Conservation (phyloP, 2,329 filamentous ascomycete genomes). For the Alternaria brassicae region DNA sequence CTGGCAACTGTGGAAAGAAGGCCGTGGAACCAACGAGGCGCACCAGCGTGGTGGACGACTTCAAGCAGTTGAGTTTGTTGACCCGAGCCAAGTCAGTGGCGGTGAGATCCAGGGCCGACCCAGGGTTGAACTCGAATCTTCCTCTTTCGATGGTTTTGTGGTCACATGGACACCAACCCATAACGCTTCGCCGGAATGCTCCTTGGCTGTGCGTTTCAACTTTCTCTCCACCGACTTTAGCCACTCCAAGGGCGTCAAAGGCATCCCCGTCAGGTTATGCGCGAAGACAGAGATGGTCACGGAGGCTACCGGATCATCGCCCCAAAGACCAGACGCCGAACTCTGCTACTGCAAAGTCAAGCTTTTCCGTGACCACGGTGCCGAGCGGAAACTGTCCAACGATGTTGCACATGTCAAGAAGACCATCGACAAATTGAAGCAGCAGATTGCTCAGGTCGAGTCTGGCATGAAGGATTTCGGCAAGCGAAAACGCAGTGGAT, state of each 20-base stretch:
- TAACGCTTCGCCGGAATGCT: slow-evolving; percentile 76
- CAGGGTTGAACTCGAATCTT: slow-evolving; percentile 59
- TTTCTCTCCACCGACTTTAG: slow-evolving; percentile 98
- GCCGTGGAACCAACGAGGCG: slow-evolving; percentile 91
- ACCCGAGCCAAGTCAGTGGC: slow-evolving; percentile 63
- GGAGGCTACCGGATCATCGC: slow-evolving; percentile 56
- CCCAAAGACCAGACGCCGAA: slow-evolving; percentile 63
- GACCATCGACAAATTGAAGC: slow-evolving; percentile 93
- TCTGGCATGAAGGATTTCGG: slow-evolving; percentile 66
- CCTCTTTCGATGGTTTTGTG: slow-evolving; percentile 93
- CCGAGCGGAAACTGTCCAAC: slow-evolving; percentile 92
- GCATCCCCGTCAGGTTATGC: slow-evolving; percentile 91
- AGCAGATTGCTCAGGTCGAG: slow-evolving; percentile 82
- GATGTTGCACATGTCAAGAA: slow-evolving; percentile 95
- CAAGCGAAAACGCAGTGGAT: slow-evolving; percentile 66
- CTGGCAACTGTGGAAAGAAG: slow-evolving; percentile 96
- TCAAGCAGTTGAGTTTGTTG: slow-evolving; percentile 94
- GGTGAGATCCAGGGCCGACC: slow-evolving; percentile 58
- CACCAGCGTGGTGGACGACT: slow-evolving; percentile 92
- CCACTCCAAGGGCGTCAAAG: slow-evolving; percentile 98
- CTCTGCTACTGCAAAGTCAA: slow-evolving; percentile 97
- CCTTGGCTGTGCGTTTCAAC: slow-evolving; percentile 92
- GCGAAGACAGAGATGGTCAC: slow-evolving; percentile 80
- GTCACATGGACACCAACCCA: slow-evolving; percentile 81
- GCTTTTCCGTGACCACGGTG: slow-evolving; percentile 93